Evolutionary conservation across 352 stramenopile genomes (phyloP).

Genomic region (Phytophthora pistaciae): DNA sequence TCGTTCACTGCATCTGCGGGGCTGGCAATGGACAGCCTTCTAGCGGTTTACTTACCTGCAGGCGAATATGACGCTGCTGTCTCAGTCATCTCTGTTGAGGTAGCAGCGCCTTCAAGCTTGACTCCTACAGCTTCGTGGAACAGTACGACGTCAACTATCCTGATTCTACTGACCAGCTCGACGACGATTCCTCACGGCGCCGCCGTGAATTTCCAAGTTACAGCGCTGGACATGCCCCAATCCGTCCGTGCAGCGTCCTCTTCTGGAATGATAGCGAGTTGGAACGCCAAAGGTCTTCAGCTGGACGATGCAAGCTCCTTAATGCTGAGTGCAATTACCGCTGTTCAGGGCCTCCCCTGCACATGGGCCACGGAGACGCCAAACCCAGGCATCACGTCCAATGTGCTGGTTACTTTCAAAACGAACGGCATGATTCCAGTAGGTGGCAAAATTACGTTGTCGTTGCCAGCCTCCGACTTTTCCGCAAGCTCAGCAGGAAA

Average conservation of each 20-base stretch:
- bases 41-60: constrained; percentile 48
- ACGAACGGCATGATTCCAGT: constrained; percentile 55
- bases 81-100: constrained; percentile 27
- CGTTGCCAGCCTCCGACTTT: constrained; percentile 51
- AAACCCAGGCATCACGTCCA: constrained; percentile 57
- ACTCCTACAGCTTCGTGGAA: constrained; percentile 55
- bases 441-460: constrained; percentile 47
- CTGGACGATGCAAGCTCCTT: constrained; percentile 51
- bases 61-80: constrained; percentile 51
- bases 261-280: constrained; percentile 55
- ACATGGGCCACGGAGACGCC: constrained; percentile 50
- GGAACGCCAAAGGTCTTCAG: constrained; percentile 43
- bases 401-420: constrained; percentile 50
- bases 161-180: constrained; percentile 47
- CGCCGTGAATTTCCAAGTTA: constrained; percentile 44
- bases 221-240: constrained; percentile 54
- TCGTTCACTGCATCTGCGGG: constrained; percentile 61
- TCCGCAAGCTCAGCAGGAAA: constrained; percentile 32
- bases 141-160: constrained; percentile 33
- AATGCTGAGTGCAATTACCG: constrained; percentile 44
- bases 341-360: constrained; percentile 44
- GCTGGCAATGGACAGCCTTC: constrained; percentile 42
- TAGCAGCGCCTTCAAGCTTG: constrained; percentile 27
- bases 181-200: constrained; percentile 39
- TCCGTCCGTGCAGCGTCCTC: constrained; percentile 43